These are phyloP conservation scores for Cladobotryum protrusum DNA, from an alignment of 2,329 filamentous ascomycete genomes.

Conservation along the genomic window DNA sequence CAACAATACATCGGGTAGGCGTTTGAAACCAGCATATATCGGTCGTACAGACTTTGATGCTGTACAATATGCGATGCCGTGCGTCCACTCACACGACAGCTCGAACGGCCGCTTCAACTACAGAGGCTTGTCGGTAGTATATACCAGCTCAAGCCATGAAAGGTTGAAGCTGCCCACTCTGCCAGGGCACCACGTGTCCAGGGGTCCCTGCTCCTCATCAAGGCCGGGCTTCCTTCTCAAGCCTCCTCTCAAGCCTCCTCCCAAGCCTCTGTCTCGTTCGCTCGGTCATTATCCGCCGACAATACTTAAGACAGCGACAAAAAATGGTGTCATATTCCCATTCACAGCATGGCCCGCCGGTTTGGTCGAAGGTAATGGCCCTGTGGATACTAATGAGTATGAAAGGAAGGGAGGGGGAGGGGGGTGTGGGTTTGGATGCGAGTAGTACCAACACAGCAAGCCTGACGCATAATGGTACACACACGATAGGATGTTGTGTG, in stretches of 20 bases:
- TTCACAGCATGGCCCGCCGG: not conserved
- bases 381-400: not conserved
- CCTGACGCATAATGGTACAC: too few relatives aligned
- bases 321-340: not conserved
- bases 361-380: not conserved
- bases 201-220: not conserved
- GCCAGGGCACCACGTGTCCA: slow-evolving; percentile 3
- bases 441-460: too few relatives aligned
- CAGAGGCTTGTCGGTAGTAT: too few relatives aligned
- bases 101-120: too few relatives aligned
- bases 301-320: not conserved
- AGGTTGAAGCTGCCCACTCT: not conserved
- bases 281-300: slow-evolving; percentile 3
- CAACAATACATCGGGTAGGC: too few relatives aligned
- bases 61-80: too few relatives aligned
- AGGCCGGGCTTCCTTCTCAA: too few relatives aligned
- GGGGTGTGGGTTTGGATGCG: not conserved
- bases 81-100: too few relatives aligned
- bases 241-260: not conserved
- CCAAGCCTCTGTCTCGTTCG: not conserved
- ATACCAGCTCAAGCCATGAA: too few relatives aligned
- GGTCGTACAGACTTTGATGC: too few relatives aligned
- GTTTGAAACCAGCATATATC: too few relatives aligned
- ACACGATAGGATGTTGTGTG: not conserved
- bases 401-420: not conserved